These are phyloP conservation scores for Nemania sp. DNA, from an alignment of 2,329 filamentous ascomycete species.

Conservation along the genomic window DNA sequence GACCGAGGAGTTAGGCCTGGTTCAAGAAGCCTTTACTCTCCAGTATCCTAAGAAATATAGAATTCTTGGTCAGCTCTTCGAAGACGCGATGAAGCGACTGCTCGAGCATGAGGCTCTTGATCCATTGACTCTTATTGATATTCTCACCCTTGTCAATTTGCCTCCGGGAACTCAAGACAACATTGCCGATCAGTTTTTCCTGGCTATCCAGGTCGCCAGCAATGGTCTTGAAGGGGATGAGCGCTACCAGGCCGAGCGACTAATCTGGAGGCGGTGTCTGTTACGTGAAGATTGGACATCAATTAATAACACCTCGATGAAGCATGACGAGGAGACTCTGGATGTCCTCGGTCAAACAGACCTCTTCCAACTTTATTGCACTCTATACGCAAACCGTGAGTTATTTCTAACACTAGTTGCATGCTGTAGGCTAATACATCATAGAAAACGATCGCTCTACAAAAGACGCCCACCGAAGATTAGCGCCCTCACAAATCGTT, in stretches of 20 bases:
- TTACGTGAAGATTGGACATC: constrained; percentile 82
- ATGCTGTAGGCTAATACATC: constrained; percentile 8
- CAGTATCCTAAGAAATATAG: constrained; percentile 61
- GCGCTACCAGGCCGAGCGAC: constrained; percentile 59
- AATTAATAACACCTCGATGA: constrained; percentile 76
- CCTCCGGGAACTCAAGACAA: constrained; percentile 52
- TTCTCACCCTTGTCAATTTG: constrained; percentile 73
- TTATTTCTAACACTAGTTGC: constrained; percentile 31
- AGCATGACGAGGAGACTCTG: constrained; percentile 70
- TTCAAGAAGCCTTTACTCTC: constrained; percentile 67
- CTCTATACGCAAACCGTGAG: constrained; percentile 68
- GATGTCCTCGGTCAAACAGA: constrained; percentile 66
- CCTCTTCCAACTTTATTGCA: constrained; percentile 67
- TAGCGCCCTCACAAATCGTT: constrained; percentile 56
- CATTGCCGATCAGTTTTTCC: constrained; percentile 71
- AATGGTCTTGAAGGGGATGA: constrained; percentile 58
- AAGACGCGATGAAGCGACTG: constrained; percentile 69
- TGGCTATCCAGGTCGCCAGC: constrained; percentile 67
- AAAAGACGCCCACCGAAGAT: constrained; percentile 48
- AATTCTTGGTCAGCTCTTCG: constrained; percentile 71
- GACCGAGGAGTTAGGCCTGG: constrained; percentile 74
- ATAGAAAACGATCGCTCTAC: constrained; percentile 48
- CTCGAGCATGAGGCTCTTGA: constrained; percentile 74
- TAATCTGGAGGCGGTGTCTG: constrained; percentile 87
- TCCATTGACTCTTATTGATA: constrained; percentile 66